These are phyloP conservation scores for Rachicladosporium sp. DNA, from an alignment of 2,329 filamentous ascomycete genomes.

Conservation along the genomic window DNA sequence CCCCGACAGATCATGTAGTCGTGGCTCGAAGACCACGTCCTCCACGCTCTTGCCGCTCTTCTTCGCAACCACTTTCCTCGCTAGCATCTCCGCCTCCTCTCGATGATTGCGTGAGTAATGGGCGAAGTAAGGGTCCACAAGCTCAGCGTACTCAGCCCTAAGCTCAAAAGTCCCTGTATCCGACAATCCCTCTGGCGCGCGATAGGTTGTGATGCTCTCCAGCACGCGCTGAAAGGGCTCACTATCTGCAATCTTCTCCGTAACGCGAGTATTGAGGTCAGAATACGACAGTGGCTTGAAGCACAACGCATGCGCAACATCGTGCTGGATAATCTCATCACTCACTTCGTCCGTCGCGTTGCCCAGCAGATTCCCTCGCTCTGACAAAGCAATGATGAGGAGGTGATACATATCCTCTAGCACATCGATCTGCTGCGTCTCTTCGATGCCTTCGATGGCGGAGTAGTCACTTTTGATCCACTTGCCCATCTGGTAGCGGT, in stretches of 20 bases:
- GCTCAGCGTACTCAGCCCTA: slow-evolving; percentile 70
- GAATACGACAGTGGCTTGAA: slow-evolving; percentile 95
- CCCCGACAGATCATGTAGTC: slow-evolving; percentile 59
- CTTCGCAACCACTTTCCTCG: slow-evolving; percentile 76
- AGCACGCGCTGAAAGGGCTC: slow-evolving; percentile 79
- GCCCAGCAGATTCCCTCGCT: slow-evolving; percentile 62
- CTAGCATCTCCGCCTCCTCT: slow-evolving; percentile 85
- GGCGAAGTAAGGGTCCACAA: slow-evolving; percentile 75
- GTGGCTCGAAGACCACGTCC: slow-evolving; percentile 87
- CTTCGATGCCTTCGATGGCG: slow-evolving; percentile 64
- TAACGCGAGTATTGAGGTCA: slow-evolving; percentile 73
- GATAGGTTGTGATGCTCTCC: slow-evolving; percentile 78
- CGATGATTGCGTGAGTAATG: slow-evolving; percentile 96
- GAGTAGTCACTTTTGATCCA: slow-evolving; percentile 82
- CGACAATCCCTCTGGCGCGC: slow-evolving; percentile 76
- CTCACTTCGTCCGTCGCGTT: slow-evolving; percentile 50
- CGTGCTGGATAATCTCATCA: slow-evolving; percentile 63
- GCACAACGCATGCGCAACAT: slow-evolving; percentile 86
- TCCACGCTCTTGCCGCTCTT: slow-evolving; percentile 68
- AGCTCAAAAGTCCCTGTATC: slow-evolving; percentile 93
- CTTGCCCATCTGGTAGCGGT: slow-evolving; percentile 75
- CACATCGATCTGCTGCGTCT: slow-evolving; percentile 77
- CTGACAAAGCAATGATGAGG: slow-evolving; percentile 78
- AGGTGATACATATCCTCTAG: slow-evolving; percentile 94
- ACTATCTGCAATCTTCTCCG: slow-evolving; percentile 79